Evolutionary conservation across 2,329 filamentous ascomycete genomes (phyloP).

Genomic region (Diplodia sapinea): DNA sequence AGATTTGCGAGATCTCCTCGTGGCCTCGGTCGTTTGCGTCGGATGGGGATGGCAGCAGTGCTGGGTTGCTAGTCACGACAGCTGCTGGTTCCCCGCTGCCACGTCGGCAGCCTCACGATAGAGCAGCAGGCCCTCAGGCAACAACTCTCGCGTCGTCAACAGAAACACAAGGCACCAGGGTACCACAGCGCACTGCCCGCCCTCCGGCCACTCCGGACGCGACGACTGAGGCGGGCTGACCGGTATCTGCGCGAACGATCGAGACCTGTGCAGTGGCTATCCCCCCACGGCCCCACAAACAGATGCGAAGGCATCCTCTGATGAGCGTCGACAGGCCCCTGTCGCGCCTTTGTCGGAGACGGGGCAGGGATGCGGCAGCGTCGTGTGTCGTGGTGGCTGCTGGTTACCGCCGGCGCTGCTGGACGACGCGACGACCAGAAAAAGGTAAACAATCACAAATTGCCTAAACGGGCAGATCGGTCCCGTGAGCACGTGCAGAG

Average conservation of each 20-base stretch:
- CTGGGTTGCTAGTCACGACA: constrained; percentile 3
- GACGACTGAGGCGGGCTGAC: constrained; percentile 38
- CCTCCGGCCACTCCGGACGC: constrained; percentile 22
- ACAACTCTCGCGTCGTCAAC: constrained; percentile 23
- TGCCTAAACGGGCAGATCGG: constrained; percentile 23
- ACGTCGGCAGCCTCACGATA: constrained; percentile 16
- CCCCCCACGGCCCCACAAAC: constrained; percentile 38
- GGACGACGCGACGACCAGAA: constrained; percentile 24
- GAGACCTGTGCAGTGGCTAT: constrained; percentile 24
- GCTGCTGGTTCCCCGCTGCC: constrained; percentile 7
- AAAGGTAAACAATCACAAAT: constrained; percentile 32
- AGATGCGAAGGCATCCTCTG: constrained; percentile 37
- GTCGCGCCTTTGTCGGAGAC: constrained; percentile 35
- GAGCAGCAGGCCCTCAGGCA: background rate
- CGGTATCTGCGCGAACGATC: constrained; percentile 28
- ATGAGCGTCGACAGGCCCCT: constrained; percentile 42
- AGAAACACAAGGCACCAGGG: constrained; percentile 36
- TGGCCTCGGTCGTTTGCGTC: constrained; percentile 9
- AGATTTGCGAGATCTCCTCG: constrained; percentile 21
- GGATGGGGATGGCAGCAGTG: constrained; percentile 7
- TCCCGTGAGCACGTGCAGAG: constrained; percentile 29
- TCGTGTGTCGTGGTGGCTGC: constrained; percentile 16
- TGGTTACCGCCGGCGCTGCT: background rate
- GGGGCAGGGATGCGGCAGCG: constrained; percentile 19
- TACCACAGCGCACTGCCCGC: constrained; percentile 33